A percentile compares a stretch with the other conserved stretches of the same genome.
Evolutionary conservation across 2,329 filamentous ascomycete species (phyloP).

Genomic region (Didymella sp.): DNA sequence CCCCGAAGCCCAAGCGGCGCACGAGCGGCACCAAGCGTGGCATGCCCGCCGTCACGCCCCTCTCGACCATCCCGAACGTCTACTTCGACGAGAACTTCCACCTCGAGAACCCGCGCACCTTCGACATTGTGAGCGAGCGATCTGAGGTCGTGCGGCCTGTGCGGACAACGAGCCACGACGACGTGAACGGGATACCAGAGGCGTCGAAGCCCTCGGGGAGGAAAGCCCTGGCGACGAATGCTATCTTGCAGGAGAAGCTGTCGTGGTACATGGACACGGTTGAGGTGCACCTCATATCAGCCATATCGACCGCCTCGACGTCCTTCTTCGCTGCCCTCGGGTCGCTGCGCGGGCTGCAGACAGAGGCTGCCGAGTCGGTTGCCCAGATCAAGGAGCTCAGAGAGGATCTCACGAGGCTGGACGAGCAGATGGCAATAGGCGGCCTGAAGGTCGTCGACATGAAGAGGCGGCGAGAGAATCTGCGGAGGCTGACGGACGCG

Average conservation of each 20-base stretch:
- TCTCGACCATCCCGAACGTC: slow-evolving; percentile 89
- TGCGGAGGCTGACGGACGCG: slow-evolving; percentile 80
- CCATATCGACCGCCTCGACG: slow-evolving; percentile 92
- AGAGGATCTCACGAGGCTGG: slow-evolving; percentile 78
- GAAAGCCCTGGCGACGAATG: slow-evolving; percentile 92
- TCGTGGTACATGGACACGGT: slow-evolving; percentile 99
- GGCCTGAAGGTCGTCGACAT: slow-evolving; percentile 87
- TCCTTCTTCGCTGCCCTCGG: slow-evolving; percentile 96
- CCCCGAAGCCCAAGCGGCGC: slow-evolving; percentile 58
- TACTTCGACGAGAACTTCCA: slow-evolving; percentile 97
- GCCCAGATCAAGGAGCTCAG: slow-evolving; percentile 81
- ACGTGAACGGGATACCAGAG: slow-evolving; percentile 64
- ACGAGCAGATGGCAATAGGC: slow-evolving; percentile 84
- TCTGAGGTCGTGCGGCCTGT: slow-evolving; percentile 87
- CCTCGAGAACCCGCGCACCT: slow-evolving; percentile 92
- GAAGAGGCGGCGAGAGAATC: slow-evolving; percentile 80
- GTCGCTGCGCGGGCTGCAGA: slow-evolving; percentile 87
- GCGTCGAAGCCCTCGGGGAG: slow-evolving; percentile 65
- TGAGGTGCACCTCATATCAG: slow-evolving; percentile 94
- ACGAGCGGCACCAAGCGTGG: slow-evolving; percentile 65
- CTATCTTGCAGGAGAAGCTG: slow-evolving; percentile 95
- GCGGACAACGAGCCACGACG: slow-evolving; percentile 56
- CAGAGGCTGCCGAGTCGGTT: slow-evolving; percentile 90
- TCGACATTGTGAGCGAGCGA: slow-evolving; percentile 94
- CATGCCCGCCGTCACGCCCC: slow-evolving; percentile 76